These are phyloP conservation scores for Eucalyptus fibrosa DNA, from an alignment of 345 rosid genomes.

Conservation along the genomic window DNA sequence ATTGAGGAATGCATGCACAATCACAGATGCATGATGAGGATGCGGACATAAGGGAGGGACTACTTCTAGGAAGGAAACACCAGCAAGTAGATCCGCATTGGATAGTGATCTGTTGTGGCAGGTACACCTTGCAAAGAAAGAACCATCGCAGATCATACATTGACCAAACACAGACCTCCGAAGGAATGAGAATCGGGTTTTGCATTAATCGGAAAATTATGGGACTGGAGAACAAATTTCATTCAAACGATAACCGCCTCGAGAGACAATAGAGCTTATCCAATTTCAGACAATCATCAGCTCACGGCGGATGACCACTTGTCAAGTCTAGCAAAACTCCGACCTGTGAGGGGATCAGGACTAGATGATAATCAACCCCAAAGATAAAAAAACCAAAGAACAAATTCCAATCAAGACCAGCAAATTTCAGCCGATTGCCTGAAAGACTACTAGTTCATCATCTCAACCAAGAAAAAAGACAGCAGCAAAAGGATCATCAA, in stretches of 20 bases:
- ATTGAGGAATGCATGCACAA: not conserved
- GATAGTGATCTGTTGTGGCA: not conserved
- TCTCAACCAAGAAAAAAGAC: too few relatives aligned
- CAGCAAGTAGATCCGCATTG: not conserved
- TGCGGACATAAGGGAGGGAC: not conserved
- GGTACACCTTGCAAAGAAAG: not conserved
- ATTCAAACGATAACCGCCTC: too few relatives aligned
- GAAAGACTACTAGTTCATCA: too few relatives aligned
- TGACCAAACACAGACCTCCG: not conserved
- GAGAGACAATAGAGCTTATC: too few relatives aligned
- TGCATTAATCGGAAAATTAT: too few relatives aligned
- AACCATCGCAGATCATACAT: not conserved
- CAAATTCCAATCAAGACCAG: not conserved
- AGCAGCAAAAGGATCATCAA: too few relatives aligned
- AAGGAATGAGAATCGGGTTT: not conserved
- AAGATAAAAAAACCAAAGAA: not conserved
- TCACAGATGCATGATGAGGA: not conserved
- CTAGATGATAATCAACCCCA: not conserved
- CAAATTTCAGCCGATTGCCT: too few relatives aligned
- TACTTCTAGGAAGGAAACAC: not conserved
- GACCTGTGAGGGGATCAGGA: not conserved
- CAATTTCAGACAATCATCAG: too few relatives aligned
- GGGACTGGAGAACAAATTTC: too few relatives aligned
- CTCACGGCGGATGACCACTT: too few relatives aligned
- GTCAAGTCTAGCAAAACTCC: too few relatives aligned